A percentile compares a stretch with the other conserved stretches of the same genome.
phyloP scores from a whole-genome alignment of 2,329 filamentous ascomycete species.

The Colletotrichum lentis region DNA sequence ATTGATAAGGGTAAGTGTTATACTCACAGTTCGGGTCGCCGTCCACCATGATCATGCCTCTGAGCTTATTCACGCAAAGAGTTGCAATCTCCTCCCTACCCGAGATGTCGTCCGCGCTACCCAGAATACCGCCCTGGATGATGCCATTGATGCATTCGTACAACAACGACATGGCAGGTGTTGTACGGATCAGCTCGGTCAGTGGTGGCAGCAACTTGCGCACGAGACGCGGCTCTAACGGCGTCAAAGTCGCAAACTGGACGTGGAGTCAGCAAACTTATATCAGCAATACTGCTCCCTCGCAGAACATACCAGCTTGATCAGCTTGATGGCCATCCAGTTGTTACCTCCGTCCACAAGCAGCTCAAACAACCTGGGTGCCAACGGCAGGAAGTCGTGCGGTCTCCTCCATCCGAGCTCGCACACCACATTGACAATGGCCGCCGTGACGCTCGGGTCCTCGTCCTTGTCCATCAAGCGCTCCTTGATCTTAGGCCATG shows the following conservation, averaged over 20 bases:
- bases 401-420: slow-evolving; percentile 94
- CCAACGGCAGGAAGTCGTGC: slow-evolving; percentile 90
- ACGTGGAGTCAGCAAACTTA: slow-evolving; percentile 7
- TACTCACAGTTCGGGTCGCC: slow-evolving; percentile 88
- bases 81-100: slow-evolving; percentile 92
- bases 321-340: slow-evolving; percentile 99
- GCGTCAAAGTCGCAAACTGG: slow-evolving; percentile 92
- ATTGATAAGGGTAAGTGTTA: too few species aligned
- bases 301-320: slow-evolving; percentile 77
- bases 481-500: slow-evolving; percentile 98
- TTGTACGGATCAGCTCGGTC: slow-evolving; percentile 92
- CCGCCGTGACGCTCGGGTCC: slow-evolving; percentile 91
- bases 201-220: slow-evolving; percentile 91
- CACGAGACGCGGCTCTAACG: slow-evolving; percentile 87
- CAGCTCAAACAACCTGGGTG: slow-evolving; percentile 89
- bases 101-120: slow-evolving; percentile 78
- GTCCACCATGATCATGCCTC: slow-evolving; percentile 93
- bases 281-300: neutral
- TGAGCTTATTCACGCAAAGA: slow-evolving; percentile 89
- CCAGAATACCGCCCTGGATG: slow-evolving; percentile 93
- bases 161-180: slow-evolving; percentile 94
- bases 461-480: slow-evolving; percentile 88
- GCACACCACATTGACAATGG: slow-evolving; percentile 96
- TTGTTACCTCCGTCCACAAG: slow-evolving; percentile 94
- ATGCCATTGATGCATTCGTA: slow-evolving; percentile 99